Evolutionary conservation across 805 yeast species (phyloP).

Genomic region (Wickerhamomyces strasburgensis): DNA sequence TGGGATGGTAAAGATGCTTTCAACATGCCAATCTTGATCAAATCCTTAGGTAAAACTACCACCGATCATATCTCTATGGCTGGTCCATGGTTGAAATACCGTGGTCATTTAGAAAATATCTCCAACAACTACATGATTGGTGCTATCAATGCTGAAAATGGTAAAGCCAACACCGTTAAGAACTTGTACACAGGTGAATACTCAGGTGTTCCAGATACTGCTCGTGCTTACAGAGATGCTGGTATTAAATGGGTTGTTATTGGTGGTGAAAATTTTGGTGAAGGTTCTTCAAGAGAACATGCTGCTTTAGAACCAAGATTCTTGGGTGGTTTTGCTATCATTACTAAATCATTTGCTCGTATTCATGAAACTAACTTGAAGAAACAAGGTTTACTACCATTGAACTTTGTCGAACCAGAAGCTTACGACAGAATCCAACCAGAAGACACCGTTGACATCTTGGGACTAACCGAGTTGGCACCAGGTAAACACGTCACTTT

Average conservation of each 20-base stretch:
- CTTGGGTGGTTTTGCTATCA: slow-evolving; percentile 97
- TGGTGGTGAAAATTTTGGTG: slow-evolving; percentile 99
- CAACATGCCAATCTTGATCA: slow-evolving; percentile 88
- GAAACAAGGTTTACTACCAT: slow-evolving; percentile 98
- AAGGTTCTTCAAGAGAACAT: slow-evolving; percentile 99
- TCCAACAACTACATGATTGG: slow-evolving; percentile 99
- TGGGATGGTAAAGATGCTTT: slow-evolving; percentile 96
- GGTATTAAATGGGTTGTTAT: slow-evolving; percentile 95
- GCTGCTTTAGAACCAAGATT: slow-evolving; percentile 99
- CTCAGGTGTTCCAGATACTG: slow-evolving; percentile 96
- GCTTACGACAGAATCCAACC: slow-evolving; percentile 94
- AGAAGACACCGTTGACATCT: slow-evolving; percentile 81
- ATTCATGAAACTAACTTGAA: slow-evolving; percentile 99
- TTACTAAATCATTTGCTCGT: slow-evolving; percentile 97
- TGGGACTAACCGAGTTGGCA: slow-evolving; percentile 79
- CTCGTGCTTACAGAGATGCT: slow-evolving; percentile 87
- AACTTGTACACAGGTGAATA: slow-evolving; percentile 89
- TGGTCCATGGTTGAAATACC: slow-evolving; percentile 99
- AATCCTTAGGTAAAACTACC: slow-evolving; percentile 96
- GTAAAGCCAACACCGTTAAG: slow-evolving; percentile 86
- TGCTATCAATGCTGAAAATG: slow-evolving; percentile 95
- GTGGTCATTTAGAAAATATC: slow-evolving; percentile 98
- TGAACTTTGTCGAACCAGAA: slow-evolving; percentile 82
- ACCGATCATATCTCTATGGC: slow-evolving; percentile 99
- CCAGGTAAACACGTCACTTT: slow-evolving; percentile 89